phyloP scores from a whole-genome alignment of 2,329 filamentous ascomycete species.

The Arachnomyces sp. region DNA sequence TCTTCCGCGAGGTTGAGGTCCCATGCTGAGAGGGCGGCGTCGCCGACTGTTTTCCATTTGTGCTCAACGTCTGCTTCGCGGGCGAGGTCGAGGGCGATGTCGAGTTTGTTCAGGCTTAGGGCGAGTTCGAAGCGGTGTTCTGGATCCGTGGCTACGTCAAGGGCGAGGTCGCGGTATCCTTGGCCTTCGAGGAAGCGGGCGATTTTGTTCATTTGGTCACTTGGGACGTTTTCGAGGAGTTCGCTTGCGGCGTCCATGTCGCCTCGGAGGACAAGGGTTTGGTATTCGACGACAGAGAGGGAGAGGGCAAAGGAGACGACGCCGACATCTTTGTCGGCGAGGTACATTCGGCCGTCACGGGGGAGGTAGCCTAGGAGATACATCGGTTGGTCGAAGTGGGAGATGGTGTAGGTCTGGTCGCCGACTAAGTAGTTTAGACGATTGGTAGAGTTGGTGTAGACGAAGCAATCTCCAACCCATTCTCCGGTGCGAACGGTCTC shows the following conservation, averaged over 20 bases:
- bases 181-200: constrained; percentile 95
- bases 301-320: constrained; percentile 87
- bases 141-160: constrained; percentile 86
- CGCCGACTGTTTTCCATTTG: constrained; percentile 97
- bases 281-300: constrained; percentile 88
- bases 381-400: constrained; percentile 91
- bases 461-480: constrained; percentile 98
- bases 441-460: constrained; percentile 96
- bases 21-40: constrained; percentile 80
- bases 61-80: constrained; percentile 79
- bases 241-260: constrained; percentile 89
- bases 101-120: constrained; percentile 69
- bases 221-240: constrained; percentile 71
- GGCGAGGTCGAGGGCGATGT: constrained; percentile 78
- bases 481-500: constrained; percentile 89
- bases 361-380: constrained; percentile 94
- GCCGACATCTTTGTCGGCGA: constrained; percentile 90
- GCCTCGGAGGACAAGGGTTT: constrained; percentile 86
- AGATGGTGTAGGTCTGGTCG: constrained; percentile 95
- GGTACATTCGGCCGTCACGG: constrained; percentile 87
- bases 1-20: constrained; percentile 81
- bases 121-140: constrained; percentile 97
- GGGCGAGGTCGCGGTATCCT: constrained; percentile 88
- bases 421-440: constrained; percentile 95
- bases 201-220: constrained; percentile 97